A percentile compares a stretch with the other conserved stretches of the same genome.
These are phyloP conservation scores for Striga asiatica DNA, from an alignment of 257 asterid species.

Conservation along the genomic window DNA sequence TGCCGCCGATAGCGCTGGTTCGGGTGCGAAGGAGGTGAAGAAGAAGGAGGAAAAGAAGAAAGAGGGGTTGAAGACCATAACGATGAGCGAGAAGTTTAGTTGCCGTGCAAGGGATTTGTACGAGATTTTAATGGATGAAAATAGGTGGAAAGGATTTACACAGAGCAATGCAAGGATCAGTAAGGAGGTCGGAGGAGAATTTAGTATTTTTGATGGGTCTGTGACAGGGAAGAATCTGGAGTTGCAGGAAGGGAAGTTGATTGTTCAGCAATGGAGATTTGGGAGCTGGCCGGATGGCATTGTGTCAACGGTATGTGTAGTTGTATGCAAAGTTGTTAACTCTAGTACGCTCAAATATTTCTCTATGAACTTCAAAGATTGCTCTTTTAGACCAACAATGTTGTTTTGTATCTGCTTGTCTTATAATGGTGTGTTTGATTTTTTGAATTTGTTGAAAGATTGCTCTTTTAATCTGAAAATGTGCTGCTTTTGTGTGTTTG, in stretches of 20 bases:
- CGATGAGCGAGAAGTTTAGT: conserved; percentile 73
- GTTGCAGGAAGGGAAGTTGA: conserved; percentile 66
- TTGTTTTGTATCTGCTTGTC: neutral
- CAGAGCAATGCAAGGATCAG: conserved; percentile 86
- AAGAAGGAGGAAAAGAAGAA: conserved; percentile 46
- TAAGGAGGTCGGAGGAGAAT: conserved; percentile 79
- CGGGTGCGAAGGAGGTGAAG: conserved; percentile 23
- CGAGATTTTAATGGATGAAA: conserved; percentile 92
- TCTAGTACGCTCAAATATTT: neutral
- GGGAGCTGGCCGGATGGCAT: conserved; percentile 92
- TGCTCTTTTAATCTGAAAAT: no score
- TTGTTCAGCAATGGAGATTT: conserved; percentile 82
- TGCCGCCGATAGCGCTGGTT: neutral
- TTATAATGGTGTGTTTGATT: no score
- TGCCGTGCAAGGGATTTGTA: conserved; percentile 68
- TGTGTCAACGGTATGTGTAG: conserved; percentile 44
- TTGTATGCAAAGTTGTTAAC: neutral
- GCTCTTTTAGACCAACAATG: no score
- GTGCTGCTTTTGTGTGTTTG: no score
- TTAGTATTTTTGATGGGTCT: conserved; percentile 74
- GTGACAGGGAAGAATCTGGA: conserved; percentile 73
- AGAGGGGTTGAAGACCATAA: conserved; percentile 85
- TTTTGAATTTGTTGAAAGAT: no score
- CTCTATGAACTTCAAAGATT: no score
- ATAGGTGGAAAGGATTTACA: conserved; percentile 90